Evolutionary conservation across 164 flowering plant species (phyloP).

Genomic region (Stephania cephalantha): DNA sequence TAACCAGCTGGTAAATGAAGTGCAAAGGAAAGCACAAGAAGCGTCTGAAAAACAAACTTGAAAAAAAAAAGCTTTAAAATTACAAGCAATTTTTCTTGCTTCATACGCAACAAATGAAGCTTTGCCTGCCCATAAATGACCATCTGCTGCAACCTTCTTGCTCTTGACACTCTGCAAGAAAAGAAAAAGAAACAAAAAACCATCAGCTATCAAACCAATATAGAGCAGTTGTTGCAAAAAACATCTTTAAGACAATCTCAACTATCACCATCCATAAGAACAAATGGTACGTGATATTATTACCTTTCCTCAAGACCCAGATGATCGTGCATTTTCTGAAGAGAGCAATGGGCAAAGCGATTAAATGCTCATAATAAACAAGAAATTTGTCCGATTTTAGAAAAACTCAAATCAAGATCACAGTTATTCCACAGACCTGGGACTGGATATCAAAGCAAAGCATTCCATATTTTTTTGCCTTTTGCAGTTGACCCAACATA

Average conservation of each 20-base stretch:
- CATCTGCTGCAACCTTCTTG: slow-evolving; percentile 33
- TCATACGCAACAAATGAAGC: slow-evolving; percentile 37
- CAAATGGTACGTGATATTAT: background rate
- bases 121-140: slow-evolving; percentile 46
- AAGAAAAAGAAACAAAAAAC: slow-evolving; percentile 4
- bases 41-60: slow-evolving; percentile 5
- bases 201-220: background rate
- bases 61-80: slow-evolving; percentile 7
- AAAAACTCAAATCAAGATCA: background rate
- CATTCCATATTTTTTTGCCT: slow-evolving; percentile 34
- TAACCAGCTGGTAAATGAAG: slow-evolving; percentile 5
- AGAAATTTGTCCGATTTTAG: background rate
- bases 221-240: background rate
- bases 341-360: slow-evolving; percentile 9
- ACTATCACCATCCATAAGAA: background rate
- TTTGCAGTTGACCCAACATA: slow-evolving; percentile 39
- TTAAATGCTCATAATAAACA: background rate
- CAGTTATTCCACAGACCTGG: slow-evolving; percentile 40
- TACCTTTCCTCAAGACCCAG: slow-evolving; percentile 38
- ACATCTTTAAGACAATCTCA: background rate
- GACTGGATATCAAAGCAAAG: slow-evolving; percentile 35
- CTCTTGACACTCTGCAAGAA: slow-evolving; percentile 47
- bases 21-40: background rate
- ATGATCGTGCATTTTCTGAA: slow-evolving; percentile 30
- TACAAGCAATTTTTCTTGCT: slow-evolving; percentile 51